Percentiles rank a stretch among this genome's conserved stretches.
Evolutionary conservation across 805 yeast genomes (phyloP).

Genomic region (Candida sanyiensis): DNA sequence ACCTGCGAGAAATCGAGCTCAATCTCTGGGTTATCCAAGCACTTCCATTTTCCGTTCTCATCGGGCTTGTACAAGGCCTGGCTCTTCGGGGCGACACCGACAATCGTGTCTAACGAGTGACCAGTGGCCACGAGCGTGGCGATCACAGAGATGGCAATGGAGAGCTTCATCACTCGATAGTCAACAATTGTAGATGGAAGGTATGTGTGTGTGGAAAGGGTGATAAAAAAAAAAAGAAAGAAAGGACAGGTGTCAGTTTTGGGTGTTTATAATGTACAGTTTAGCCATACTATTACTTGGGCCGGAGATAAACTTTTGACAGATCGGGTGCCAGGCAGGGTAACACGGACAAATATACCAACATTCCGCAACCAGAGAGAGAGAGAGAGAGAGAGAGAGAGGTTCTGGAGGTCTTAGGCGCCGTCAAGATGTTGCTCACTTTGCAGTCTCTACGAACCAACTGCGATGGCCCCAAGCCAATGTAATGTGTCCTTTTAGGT

Average conservation of each 20-base stretch:
- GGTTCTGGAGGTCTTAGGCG: not conserved
- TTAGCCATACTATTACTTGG: not conserved
- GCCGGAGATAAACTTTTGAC: slow-evolving; percentile 2
- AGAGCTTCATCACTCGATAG: slow-evolving; percentile 5
- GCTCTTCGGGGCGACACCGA: slow-evolving; percentile 23
- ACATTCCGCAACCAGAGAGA: no score
- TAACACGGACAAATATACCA: no score
- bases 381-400: no score
- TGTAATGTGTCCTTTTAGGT: no score
- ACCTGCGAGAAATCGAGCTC: slow-evolving; percentile 53
- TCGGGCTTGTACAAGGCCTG: slow-evolving; percentile 47
- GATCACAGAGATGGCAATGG: slow-evolving; percentile 4
- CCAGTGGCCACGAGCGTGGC: slow-evolving; percentile 1
- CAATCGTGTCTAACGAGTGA: slow-evolving; percentile 3
- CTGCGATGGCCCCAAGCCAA: no score
- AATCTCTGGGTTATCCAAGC: slow-evolving; percentile 65
- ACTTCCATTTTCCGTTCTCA: slow-evolving; percentile 53
- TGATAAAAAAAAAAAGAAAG: not conserved
- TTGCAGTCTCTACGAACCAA: no score
- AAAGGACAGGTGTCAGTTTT: not conserved
- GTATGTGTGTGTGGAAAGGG: not conserved
- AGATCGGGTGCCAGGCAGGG: not conserved
- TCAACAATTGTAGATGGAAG: not conserved
- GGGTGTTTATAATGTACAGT: not conserved
- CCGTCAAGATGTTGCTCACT: no score